phyloP scores from a whole-genome alignment of 495 filamentous ascomycete species.

The Penicillium paradoxum region DNA sequence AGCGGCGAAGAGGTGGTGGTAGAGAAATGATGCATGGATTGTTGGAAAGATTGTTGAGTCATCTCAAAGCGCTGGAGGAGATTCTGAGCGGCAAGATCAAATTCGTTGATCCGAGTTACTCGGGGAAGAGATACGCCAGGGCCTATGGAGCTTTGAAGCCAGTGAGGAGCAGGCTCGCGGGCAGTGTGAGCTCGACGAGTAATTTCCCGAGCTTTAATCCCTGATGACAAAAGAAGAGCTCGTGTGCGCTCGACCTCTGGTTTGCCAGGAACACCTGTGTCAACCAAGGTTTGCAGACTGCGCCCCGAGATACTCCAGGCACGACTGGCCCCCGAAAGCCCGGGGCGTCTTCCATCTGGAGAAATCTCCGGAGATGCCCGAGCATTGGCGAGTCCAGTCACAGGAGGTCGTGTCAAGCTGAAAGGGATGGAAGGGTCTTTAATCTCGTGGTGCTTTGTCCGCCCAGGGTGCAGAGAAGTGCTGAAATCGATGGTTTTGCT shows the following conservation, averaged over 20 bases:
- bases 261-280: conserved; percentile 37
- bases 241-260: conserved; percentile 70
- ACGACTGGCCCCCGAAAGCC: conserved; percentile 25
- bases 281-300: conserved; percentile 33
- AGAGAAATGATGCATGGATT: conserved; percentile 49
- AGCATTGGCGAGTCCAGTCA: conserved; percentile 44
- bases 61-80: conserved; percentile 53
- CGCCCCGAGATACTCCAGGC: conserved; percentile 68
- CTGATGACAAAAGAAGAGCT: conserved; percentile 72
- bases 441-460: conserved; percentile 23
- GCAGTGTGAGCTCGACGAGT: conserved; percentile 54
- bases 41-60: conserved; percentile 50
- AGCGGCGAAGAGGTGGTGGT: conserved; percentile 41
- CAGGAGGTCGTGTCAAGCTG: conserved; percentile 35
- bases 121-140: conserved; percentile 33
- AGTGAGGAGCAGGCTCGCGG: conserved; percentile 35
- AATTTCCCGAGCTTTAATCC: conserved; percentile 81
- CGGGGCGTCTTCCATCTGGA: conserved; percentile 14
- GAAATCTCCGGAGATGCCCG: conserved; percentile 32
- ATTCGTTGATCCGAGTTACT: conserved; percentile 57
- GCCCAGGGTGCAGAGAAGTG: conserved; percentile 24
- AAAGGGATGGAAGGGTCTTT: conserved; percentile 31
- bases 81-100: conserved; percentile 62
- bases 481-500: conserved; percentile 26
- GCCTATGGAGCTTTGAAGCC: conserved; percentile 31